Base-by-base conservation (phyloP, 257 asterid genomes). In the Solanum virginianum region DNA sequence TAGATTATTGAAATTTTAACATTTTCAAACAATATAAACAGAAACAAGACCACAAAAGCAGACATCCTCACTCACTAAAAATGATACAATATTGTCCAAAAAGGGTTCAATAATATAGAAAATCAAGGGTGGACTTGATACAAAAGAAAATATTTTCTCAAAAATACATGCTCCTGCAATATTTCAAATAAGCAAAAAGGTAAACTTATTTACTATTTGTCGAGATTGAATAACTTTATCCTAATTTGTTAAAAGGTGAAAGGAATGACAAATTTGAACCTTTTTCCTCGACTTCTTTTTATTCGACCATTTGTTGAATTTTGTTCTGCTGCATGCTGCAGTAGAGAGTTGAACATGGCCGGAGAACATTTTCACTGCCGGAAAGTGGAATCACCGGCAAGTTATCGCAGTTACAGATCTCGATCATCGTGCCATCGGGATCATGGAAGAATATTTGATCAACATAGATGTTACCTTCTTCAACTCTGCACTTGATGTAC, bases 371-470 rank as follows among this genome's bases (percentile, higher is more conserved):
- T 43, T 82, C 55, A 55, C 72, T 39, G 0, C 43, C 77, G 47
- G 82, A 49, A 45, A 59, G 71, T 82, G 75, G 74, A 45, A 62
- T 62, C 17, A 82, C 62, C 41, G 60, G 74, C 74, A 60, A 68
- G 70, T 85, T 82, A 56, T 85, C 86, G 22, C 90, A 88, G 86
- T 85, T 88, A 71, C 89, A 87, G 36, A 87, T 87, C 70, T 87
- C 89, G 57, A 87, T 84, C 89, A 87, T 87, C 57, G 66, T 84
- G 2, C 89, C 89, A 70, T 87, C 87, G 0, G 89, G 89, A 26
- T 87, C 87, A 17, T 87, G 89, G 82, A 87, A 87, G 32, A 87
- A 87, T 9, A 84, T 29, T 43, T 87, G 89, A 74, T 87, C 89
- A 4, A 87, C 81, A 15, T 84, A 53, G n/a, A 84, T 81, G 4